Conservation (phyloP, 1,139 yeast genomes). For the Sugiyamaella pinicola region DNA sequence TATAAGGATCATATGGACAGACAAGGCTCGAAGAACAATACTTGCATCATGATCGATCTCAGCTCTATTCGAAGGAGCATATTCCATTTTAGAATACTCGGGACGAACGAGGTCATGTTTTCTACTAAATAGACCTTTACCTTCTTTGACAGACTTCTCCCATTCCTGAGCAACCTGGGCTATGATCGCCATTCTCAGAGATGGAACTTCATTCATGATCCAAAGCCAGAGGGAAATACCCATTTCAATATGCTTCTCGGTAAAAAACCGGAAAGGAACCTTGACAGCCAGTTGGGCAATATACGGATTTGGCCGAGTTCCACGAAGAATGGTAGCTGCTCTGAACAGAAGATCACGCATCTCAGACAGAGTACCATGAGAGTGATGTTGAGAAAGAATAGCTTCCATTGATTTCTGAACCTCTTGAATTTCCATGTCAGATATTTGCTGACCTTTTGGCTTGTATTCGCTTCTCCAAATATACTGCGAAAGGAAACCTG, state of each 20-base stretch:
- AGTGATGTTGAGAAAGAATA: conserved; percentile 21
- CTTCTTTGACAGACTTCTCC: conserved; percentile 63
- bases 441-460: conserved; percentile 34
- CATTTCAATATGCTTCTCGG: conserved; percentile 60
- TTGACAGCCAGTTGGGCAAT: conserved; percentile 48
- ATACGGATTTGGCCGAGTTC: conserved; percentile 25
- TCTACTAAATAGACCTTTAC: conserved; percentile 68
- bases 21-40: conserved; percentile 54
- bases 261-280: conserved; percentile 70
- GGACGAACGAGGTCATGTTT: conserved; percentile 60
- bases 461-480: conserved; percentile 57
- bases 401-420: conserved; percentile 29
- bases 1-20: conserved; percentile 72
- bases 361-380: conserved; percentile 29
- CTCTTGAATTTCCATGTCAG: conserved; percentile 6
- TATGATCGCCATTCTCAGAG: conserved; percentile 60
- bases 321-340: conserved; percentile 34
- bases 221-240: conserved; percentile 83
- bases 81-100: conserved; percentile 78
- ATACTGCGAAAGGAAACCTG: conserved; percentile 76
- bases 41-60: conserved; percentile 57
- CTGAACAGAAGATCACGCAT: conserved; percentile 37
- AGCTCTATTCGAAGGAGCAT: conserved; percentile 77
- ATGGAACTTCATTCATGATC: conserved; percentile 67
- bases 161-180: conserved; percentile 69